Conservation (phyloP, 495 filamentous ascomycete species). For the Daldinia childiae region DNA sequence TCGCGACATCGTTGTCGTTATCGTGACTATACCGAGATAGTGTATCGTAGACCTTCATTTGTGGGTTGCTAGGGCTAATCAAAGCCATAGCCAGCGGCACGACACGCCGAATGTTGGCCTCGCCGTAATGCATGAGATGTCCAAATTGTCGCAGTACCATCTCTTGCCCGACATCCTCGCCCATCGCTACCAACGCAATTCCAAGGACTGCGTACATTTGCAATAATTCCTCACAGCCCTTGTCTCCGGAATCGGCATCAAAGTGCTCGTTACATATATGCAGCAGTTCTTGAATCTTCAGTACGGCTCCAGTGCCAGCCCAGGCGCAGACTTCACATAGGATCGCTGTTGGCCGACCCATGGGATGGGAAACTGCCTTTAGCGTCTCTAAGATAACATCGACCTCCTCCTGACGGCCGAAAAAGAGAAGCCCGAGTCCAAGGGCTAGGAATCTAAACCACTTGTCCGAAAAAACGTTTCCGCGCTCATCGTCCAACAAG, state of each 20-base stretch:
- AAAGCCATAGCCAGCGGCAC: conserved; percentile 98
- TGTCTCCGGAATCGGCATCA: conserved; percentile 81
- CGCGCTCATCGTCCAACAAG: conserved; percentile 88
- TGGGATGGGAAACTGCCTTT: conserved; percentile 94
- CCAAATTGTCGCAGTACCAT: conserved; percentile 98
- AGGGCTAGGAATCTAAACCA: conserved; percentile 97
- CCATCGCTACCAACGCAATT: conserved; percentile 94
- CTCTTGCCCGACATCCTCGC: conserved; percentile 97
- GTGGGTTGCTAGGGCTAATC: conserved; percentile 95
- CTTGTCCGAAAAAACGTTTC: conserved; percentile 90
- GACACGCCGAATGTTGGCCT: conserved; percentile 93
- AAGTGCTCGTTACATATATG: conserved; percentile 98
- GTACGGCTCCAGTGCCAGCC: conserved; percentile 94
- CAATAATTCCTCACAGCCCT: conserved; percentile 91
- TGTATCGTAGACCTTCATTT: conserved; percentile 99
- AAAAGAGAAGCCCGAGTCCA: conserved; percentile 92
- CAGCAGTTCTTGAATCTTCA: conserved; percentile 95
- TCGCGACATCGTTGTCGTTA: conserved; percentile 97
- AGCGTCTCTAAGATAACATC: conserved; percentile 94
- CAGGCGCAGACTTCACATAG: conserved; percentile 96
- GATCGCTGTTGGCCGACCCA: conserved; percentile 88
- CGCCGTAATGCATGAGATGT: conserved; percentile 99
- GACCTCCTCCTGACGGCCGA: conserved; percentile 96
- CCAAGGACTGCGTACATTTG: conserved; percentile 97
- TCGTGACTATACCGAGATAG: conserved; percentile 98